phyloP scores from a whole-genome alignment of 208 protist species.

The Leishmania lainsoni region DNA sequence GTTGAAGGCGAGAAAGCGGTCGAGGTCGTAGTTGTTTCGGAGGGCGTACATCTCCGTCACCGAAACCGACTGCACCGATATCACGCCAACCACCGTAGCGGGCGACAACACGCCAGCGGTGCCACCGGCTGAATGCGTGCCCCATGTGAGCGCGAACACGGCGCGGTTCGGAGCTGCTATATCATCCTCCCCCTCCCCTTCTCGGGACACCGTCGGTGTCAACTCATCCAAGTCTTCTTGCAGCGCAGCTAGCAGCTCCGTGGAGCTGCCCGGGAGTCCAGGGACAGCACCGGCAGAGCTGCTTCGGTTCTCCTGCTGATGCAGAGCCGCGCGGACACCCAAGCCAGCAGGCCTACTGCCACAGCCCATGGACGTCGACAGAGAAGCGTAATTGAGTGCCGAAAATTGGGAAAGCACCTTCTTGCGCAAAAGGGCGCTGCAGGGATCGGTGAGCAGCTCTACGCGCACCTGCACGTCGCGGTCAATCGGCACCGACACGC shows the following conservation, averaged over 20 bases:
- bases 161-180: constrained; percentile 10
- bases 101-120: constrained; percentile 1
- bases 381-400: background rate
- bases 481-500: constrained; percentile 31
- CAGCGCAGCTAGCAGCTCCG: constrained; percentile 29
- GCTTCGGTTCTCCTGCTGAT: constrained; percentile 21
- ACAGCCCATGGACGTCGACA: background rate
- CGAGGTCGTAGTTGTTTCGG: constrained; percentile 87
- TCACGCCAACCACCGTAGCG: constrained; percentile 52
- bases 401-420: constrained; percentile 22
- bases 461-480: constrained; percentile 27
- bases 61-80: constrained; percentile 53
- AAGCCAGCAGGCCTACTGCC: constrained; percentile 6
- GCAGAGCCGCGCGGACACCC: constrained; percentile 26
- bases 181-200: background rate
- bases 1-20: constrained; percentile 81
- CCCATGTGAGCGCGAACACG: constrained; percentile 39
- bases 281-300: background rate
- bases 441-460: constrained; percentile 10
- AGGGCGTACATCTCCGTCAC: constrained; percentile 82
- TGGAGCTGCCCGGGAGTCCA: constrained; percentile 21
- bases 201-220: background rate
- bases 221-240: constrained; percentile 27
- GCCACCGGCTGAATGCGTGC: background rate
- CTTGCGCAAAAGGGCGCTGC: constrained; percentile 12